phyloP scores from a whole-genome alignment of 345 rosid species.

The Raphanus sativus region DNA sequence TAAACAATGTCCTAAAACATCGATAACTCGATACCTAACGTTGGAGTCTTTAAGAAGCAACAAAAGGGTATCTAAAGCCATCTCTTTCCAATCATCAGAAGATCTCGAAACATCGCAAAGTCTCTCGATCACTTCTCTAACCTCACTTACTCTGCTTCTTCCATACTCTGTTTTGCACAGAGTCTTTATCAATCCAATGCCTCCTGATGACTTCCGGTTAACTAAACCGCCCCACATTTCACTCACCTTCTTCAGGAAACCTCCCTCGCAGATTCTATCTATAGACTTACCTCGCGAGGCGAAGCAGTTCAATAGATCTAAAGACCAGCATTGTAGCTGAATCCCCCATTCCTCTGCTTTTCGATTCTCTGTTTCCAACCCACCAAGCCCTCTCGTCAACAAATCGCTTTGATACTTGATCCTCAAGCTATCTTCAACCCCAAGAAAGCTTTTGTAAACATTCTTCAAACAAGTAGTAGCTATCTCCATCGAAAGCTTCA shows the following conservation, averaged over 20 bases:
- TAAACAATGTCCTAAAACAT: slow-evolving; percentile 47
- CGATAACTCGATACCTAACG: slow-evolving; percentile 53
- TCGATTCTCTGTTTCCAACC: slow-evolving; percentile 50
- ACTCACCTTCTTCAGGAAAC: slow-evolving; percentile 48
- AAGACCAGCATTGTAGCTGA: slow-evolving; percentile 76
- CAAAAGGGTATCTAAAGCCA: slow-evolving; percentile 64
- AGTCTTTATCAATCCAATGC: slow-evolving; percentile 61
- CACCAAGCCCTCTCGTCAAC: slow-evolving; percentile 76
- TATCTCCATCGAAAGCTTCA: slow-evolving; percentile 51
- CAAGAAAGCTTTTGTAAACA: slow-evolving; percentile 53
- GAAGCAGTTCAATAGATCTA: slow-evolving; percentile 65
- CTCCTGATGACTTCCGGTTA: slow-evolving; percentile 60
- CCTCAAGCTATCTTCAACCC: slow-evolving; percentile 48
- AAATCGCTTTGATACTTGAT: slow-evolving; percentile 66
- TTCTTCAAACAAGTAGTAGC: slow-evolving; percentile 48
- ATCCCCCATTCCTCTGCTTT: slow-evolving; percentile 86
- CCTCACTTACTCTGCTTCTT: slow-evolving; percentile 48
- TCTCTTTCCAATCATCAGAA: slow-evolving; percentile 63
- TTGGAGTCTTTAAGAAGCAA: slow-evolving; percentile 63
- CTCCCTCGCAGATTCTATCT: slow-evolving; percentile 44
- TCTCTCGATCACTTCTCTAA: slow-evolving; percentile 44
- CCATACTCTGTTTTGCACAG: slow-evolving; percentile 59
- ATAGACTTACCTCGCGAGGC: slow-evolving; percentile 54
- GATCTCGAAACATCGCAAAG: slow-evolving; percentile 68
- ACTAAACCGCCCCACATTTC: slow-evolving; percentile 70